Evolutionary conservation across 495 filamentous ascomycete genomes (phyloP), one percentile per base, ranked within the genome.

Genomic region (Baudoinia panamericana): DNA sequence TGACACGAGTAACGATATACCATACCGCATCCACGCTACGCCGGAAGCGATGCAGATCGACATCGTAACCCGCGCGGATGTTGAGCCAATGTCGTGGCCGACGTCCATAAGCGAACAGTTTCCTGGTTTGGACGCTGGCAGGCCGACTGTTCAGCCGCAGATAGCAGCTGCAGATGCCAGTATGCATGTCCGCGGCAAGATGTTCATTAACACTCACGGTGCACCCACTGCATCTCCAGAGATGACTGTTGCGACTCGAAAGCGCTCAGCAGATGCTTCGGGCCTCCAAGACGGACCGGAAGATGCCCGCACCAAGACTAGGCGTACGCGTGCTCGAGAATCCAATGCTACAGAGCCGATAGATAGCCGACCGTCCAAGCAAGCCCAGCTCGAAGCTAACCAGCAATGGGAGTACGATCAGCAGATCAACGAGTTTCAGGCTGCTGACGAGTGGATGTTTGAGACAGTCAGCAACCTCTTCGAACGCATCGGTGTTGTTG

Each of bases 241-340:
- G 16, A 31, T 39, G 20, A 41, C 22, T 24, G 20, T 50, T 9
- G 47, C 37, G 16, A 68, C 65, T 1, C 64, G 75, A 30, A 80
- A 80, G 55, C 68, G 76, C n/a, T 80, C 76, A 0, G 71, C 73
- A 19, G 78, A 77, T 21, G 61, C 64, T 19, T 76, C 75, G 9
- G 76, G 74, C 0, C 56, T 81, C 16, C 62, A 63, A 0, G 75
- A 76, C 11, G 60, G 56, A 5, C 54, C 46, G 7, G 62, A 80
- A 44, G 72, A 68, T 7, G 72, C 76, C 4, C 70, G 81, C 31
- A 73, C 78, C 51, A 75, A 84, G 52, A 92, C 84, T 61, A 87
- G 88, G 53, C 71, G 87, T 33, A 84, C 82, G 20, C 72, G 83
- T 45, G 78, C 82, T 20, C 71, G 84, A 25, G 84, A 87, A 35